These are phyloP conservation scores for Spathaspora girioi DNA, from an alignment of 805 yeast species.

Conservation along the genomic window DNA sequence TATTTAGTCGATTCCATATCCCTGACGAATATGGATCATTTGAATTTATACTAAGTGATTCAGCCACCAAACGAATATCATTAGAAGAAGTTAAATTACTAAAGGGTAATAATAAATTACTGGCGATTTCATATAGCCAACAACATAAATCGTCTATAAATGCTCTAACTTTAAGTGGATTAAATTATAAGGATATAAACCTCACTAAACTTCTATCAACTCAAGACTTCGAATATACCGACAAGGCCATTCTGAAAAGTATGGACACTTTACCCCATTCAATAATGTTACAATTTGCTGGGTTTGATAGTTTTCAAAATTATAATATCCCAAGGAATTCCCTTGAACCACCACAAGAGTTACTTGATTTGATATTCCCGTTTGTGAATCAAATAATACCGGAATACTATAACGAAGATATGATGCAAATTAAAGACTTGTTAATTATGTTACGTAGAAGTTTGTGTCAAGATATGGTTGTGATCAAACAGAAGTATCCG, in stretches of 20 bases:
- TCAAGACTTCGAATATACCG: constrained; percentile 9
- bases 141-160: constrained; percentile 23
- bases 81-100: constrained; percentile 18
- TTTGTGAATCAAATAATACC: constrained; percentile 16
- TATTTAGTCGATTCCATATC: constrained; percentile 26
- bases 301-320: constrained; percentile 16
- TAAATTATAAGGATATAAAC: constrained; percentile 16
- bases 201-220: constrained; percentile 16
- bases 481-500: constrained; percentile 18
- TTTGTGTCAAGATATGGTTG: constrained; percentile 29
- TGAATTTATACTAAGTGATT: constrained; percentile 6
- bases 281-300: constrained; percentile 16
- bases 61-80: constrained; percentile 1
- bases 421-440: constrained; percentile 12
- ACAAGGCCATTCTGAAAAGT: constrained; percentile 10
- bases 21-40: constrained; percentile 16
- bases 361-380: constrained; percentile 25
- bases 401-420: constrained; percentile 6
- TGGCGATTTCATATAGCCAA: constrained; percentile 21
- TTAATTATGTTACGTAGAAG: constrained; percentile 16
- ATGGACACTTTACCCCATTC: constrained; percentile 12
- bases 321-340: constrained; percentile 16
- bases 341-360: constrained; percentile 22
- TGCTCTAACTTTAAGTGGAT: constrained; percentile 16
- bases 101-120: constrained; percentile 21